phyloP scores from a whole-genome alignment of 164 flowering plant species.

The Stephania cephalantha region DNA sequence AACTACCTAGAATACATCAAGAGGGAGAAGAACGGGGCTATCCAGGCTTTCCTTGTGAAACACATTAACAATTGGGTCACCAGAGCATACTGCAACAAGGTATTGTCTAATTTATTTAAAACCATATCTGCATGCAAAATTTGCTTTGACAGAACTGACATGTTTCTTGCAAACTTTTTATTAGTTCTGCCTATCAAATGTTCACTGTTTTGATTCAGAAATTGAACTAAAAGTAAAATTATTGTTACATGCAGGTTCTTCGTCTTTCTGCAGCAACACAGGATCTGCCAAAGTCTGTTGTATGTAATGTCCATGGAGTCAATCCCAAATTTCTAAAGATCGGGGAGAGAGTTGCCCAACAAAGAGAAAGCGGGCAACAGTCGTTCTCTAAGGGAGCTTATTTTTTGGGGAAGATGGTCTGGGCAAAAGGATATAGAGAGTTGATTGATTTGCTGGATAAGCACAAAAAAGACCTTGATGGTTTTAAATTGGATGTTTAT shows the following conservation, averaged over 20 bases:
- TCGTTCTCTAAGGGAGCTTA: constrained; percentile 92
- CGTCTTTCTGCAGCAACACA: constrained; percentile 98
- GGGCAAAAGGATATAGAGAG: constrained; percentile 96
- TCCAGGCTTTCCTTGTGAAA: constrained; percentile 76
- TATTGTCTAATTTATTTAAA: constrained; percentile 10
- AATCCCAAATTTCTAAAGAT: constrained; percentile 85
- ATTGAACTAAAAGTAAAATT: constrained; percentile 7
- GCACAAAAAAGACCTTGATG: constrained; percentile 72
- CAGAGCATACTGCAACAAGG: constrained; percentile 77
- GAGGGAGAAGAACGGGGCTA: constrained; percentile 74
- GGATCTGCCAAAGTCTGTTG: constrained; percentile 78
- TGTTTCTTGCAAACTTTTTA: not conserved
- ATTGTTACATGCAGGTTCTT: constrained; percentile 54
- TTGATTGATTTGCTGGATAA: constrained; percentile 74
- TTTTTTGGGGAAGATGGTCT: constrained; percentile 96
- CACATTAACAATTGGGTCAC: constrained; percentile 75
- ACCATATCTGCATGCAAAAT: not conserved
- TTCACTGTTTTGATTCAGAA: not conserved
- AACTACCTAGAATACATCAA: constrained; percentile 77
- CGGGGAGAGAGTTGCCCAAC: constrained; percentile 80
- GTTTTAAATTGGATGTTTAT: constrained; percentile 82
- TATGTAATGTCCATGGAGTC: constrained; percentile 99
- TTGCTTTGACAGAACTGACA: not conserved
- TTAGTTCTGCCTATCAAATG: not conserved
- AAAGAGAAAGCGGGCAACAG: constrained; percentile 67